Evolutionary conservation across 1,284 basidiomycete genomes (phyloP).

Genomic region (Bondarzewia mesenterica): DNA sequence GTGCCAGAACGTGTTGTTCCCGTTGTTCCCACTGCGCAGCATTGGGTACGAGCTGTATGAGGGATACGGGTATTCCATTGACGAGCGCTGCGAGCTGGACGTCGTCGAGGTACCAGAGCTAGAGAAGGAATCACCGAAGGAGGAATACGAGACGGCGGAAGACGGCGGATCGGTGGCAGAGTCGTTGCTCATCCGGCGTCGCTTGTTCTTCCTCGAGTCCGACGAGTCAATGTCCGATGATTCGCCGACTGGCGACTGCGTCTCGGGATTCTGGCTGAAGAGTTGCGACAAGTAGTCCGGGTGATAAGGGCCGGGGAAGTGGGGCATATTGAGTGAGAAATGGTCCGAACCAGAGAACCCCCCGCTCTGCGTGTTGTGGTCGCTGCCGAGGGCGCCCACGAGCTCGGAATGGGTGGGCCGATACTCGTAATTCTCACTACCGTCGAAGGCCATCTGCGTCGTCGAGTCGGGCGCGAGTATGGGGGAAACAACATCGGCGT

Average conservation of each 20-base stretch:
- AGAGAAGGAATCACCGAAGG: constrained; percentile 19
- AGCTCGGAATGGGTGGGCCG: constrained; percentile 46
- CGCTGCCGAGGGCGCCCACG: constrained; percentile 51
- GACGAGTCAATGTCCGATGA: constrained; percentile 26
- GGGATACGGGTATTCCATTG: constrained; percentile 54
- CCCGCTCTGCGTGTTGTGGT: constrained; percentile 30
- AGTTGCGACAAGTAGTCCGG: constrained; percentile 53
- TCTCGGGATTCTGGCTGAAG: constrained; percentile 34
- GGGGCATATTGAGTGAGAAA: constrained; percentile 20
- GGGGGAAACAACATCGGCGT: constrained; percentile 37
- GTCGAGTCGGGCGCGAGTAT: constrained; percentile 60
- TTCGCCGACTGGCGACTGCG: constrained; percentile 41
- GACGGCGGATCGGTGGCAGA: constrained; percentile 43
- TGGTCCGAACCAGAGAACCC: constrained; percentile 18
- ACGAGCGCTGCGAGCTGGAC: constrained; percentile 38
- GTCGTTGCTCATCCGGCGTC: constrained; percentile 65
- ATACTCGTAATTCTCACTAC: constrained; percentile 30
- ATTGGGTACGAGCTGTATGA: constrained; percentile 11
- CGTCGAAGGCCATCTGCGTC: constrained; percentile 37
- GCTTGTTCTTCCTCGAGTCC: constrained; percentile 48
- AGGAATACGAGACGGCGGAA: constrained; percentile 35
- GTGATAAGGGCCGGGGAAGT: constrained; percentile 64
- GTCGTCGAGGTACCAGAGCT: constrained; percentile 24
- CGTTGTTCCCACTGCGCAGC: constrained; percentile 36
- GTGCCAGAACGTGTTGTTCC: constrained; percentile 56